Evolutionary conservation across 169 alveolate species (phyloP).

Genomic region (Cryptosporidium sp.): DNA sequence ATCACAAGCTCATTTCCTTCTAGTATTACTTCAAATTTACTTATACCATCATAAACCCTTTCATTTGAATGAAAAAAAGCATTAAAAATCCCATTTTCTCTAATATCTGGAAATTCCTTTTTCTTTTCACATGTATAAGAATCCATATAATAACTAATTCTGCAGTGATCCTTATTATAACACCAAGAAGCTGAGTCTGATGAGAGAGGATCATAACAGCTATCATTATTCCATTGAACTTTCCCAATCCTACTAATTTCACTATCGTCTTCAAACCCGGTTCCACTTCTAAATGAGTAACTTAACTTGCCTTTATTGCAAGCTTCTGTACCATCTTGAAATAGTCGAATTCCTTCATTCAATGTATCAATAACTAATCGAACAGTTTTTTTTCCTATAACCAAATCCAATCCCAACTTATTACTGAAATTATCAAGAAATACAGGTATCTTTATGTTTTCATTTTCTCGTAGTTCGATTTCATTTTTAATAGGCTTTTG

Average conservation of each 20-base stretch:
- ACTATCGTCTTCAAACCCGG: neutral
- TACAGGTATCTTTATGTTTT: neutral
- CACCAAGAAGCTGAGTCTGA: slow-evolving; percentile 54
- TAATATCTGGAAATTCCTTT: slow-evolving; percentile 30
- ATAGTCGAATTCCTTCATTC: slow-evolving; percentile 55
- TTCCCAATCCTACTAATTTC: neutral
- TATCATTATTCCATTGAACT: neutral
- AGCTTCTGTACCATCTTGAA: slow-evolving; percentile 58
- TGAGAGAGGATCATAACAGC: slow-evolving; percentile 39
- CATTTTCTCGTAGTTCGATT: neutral
- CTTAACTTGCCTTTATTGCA: slow-evolving; percentile 23
- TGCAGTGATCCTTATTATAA: slow-evolving; percentile 34
- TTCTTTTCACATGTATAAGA: slow-evolving; percentile 32
- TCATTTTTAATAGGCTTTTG: neutral
- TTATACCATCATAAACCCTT: slow-evolving; percentile 55
- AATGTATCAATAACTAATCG: slow-evolving; percentile 43
- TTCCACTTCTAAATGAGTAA: neutral
- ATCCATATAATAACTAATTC: slow-evolving; percentile 3
- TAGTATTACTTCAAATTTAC: slow-evolving; percentile 2
- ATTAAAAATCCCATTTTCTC: neutral
- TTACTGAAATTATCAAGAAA: slow-evolving; percentile 12
- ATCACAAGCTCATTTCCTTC: slow-evolving; percentile 58
- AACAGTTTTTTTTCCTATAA: slow-evolving; percentile 29
- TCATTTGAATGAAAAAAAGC: slow-evolving; percentile 18
- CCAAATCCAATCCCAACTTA: slow-evolving; percentile 30